Base-by-base conservation (phyloP, 2,329 filamentous ascomycete species). In the Colletotrichum sojae region DNA sequence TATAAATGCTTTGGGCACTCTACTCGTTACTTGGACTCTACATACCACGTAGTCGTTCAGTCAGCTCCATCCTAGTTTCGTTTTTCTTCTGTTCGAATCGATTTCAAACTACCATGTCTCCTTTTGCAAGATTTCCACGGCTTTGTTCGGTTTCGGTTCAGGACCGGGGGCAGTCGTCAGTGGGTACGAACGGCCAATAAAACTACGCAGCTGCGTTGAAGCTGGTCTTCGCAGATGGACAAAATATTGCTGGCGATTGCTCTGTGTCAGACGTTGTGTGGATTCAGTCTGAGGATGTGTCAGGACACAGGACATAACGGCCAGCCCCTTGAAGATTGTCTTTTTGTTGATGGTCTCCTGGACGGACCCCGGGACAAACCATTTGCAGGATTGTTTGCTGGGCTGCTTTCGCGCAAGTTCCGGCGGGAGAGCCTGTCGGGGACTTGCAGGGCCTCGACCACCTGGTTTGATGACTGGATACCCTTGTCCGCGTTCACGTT, bases 1-100 rank as follows among this genome's bases (percentile, higher is more conserved):
- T 69, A 46, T 51, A 43, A 40, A 55, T 36, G 66, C 55, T 66
- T 52, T 66, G 55, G 66, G 54, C 61, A 68, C 49, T 36, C 51
- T 52, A 1, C 9, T 45, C n/a, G 16, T 20, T 16, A 18, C 31
- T 52, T 40, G 49, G 49, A 20, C 25, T 46, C 55, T 53, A 59
- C 27, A 36, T 36, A 36, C 10, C 9, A 36, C 10, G 31, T 36
- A 25, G 22, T 25, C 4, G 27, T 25, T 25, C 36, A 46, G 49
- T 49, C 20, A 43, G 27, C 61, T 43, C 45, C 48, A 54, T 53
- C 48, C 61, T 56, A 36, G 53, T 31, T 56, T 60, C 53, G 48
- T 46, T 48, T 27, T 43, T 49, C 52, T 36, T 49, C 46, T 25
- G 22, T 13, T 48, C 53, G 22, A 53, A 20, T 49, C 48, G n/a